Evolutionary conservation across 208 protist genomes (phyloP).

Genomic region (Angomonas ambiguus): DNA sequence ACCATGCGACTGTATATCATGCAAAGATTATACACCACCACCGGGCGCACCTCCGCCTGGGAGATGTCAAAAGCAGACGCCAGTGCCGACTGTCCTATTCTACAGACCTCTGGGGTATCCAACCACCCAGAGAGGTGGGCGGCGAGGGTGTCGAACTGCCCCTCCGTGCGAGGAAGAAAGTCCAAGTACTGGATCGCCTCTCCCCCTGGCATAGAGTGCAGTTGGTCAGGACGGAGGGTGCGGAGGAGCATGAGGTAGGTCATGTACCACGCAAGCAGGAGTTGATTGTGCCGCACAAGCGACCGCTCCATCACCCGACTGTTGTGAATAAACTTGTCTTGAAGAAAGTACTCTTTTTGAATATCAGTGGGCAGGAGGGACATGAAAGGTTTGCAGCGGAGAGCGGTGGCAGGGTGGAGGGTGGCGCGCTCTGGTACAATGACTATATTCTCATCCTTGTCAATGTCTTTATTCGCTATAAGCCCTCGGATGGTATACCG

Average conservation of each 20-base stretch:
- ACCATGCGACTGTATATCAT: conserved; percentile 87
- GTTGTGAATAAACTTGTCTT: conserved; percentile 37
- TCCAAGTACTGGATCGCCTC: conserved; percentile 59
- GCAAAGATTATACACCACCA: conserved; percentile 52
- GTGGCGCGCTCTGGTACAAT: conserved; percentile 63
- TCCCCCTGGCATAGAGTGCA: conserved; percentile 20
- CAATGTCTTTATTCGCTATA: conserved; percentile 71
- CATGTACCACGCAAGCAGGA: conserved; percentile 77
- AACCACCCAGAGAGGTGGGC: conserved; percentile 56
- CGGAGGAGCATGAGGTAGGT: conserved; percentile 54
- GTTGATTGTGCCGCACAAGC: conserved; percentile 75
- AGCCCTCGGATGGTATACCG: conserved; percentile 44
- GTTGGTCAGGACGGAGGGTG: conserved; percentile 19
- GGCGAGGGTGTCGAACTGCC: conserved; percentile 66
- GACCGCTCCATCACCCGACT: conserved; percentile 54
- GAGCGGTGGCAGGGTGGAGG: conserved; percentile 44
- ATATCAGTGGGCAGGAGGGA: conserved; percentile 32
- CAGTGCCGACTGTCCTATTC: conserved; percentile 33
- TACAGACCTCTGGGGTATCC: conserved; percentile 46
- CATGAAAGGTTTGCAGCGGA: conserved; percentile 42
- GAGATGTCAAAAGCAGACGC: conserved; percentile 49
- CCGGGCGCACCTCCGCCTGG: conserved; percentile 60
- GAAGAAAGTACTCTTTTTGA: conserved; percentile 28
- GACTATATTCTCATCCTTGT: conserved; percentile 67
- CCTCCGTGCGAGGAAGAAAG: conserved; percentile 76